phyloP scores from a whole-genome alignment of 805 yeast species.

The Barnettozyma sp. region DNA sequence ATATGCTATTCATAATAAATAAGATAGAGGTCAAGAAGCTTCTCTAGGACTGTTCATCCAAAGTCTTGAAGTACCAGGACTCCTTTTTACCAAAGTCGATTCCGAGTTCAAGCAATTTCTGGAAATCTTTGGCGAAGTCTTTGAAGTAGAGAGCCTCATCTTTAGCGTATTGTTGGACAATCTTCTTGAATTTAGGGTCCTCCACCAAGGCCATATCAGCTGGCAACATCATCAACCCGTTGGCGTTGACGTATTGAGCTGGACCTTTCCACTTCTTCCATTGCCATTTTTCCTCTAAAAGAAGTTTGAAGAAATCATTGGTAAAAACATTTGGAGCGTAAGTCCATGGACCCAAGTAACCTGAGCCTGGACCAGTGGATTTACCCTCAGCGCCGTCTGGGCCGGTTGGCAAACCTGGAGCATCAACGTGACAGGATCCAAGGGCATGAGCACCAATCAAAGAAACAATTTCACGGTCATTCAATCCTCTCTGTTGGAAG shows the following conservation, averaged over 20 bases:
- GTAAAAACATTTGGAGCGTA: constrained; percentile 67
- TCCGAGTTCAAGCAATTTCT: constrained; percentile 71
- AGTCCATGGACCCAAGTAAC: constrained; percentile 90
- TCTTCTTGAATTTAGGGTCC: constrained; percentile 50
- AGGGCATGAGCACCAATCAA: constrained; percentile 70
- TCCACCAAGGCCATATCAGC: constrained; percentile 67
- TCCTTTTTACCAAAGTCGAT: constrained; percentile 45
- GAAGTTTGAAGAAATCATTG: constrained; percentile 61
- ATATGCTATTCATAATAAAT: too few species aligned
- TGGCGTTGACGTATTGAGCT: constrained; percentile 52
- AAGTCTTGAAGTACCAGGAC: constrained; percentile 49
- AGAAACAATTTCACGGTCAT: constrained; percentile 67
- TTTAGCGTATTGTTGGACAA: constrained; percentile 63
- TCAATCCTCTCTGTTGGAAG: constrained; percentile 60
- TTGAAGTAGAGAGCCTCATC: constrained; percentile 24
- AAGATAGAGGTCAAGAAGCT: neutral
- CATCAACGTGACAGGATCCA: constrained; percentile 63
- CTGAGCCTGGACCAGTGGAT: constrained; percentile 41
- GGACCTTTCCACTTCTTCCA: constrained; percentile 55
- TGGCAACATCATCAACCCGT: constrained; percentile 79
- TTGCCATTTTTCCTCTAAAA: constrained; percentile 49
- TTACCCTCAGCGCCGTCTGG: constrained; percentile 12
- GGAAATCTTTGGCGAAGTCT: constrained; percentile 62
- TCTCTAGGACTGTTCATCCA: constrained; percentile 53
- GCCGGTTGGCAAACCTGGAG: constrained; percentile 20